Base-by-base conservation (phyloP, 2,329 filamentous ascomycete genomes). In the Aureobasidium sp. region DNA sequence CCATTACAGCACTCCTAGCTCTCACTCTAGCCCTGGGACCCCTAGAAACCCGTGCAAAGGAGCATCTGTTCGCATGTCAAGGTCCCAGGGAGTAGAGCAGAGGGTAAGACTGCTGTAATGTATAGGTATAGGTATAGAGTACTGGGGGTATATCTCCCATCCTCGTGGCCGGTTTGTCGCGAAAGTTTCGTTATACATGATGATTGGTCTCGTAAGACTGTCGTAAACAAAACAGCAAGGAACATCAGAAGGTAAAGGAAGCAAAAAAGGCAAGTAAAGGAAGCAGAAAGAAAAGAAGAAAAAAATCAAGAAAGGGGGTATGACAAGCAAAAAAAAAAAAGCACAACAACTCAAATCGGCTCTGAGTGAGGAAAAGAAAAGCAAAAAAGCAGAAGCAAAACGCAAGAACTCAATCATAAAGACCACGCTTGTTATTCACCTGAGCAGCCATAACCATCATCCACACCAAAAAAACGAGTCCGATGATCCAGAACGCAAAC, bases 401-500 rank as follows among this genome's bases (percentile, higher is more conserved):
- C 10, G 33, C 5, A 21, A 27, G 0, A 25, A 59, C n/a, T 55
- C 51, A 64, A 42, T 62, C 63, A 40, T 62, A 59, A 37, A 11
- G 37, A 38, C 58, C 49, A 40, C 37, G 35, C 47, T 45, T 59
- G 38, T 53, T 62, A 57, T 62, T 62, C 60, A 66, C 64, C 64
- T 64, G 61, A 43, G 53, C 49, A 33, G 63, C 81, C 77, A 86
- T 81, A 50, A 87, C 72, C 69, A 86, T 82, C 81, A 86, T 84
- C 81, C 83, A 87, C 23, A 86, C 69, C 67, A 85, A 78, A 66
- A 86, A 84, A n/a, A 85, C 78, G 0, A 78, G 77, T 40, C 83
- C 83, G 17, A 86, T 76, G 59, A 87, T 79, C 74, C 83, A 84
- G 66, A 86, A 85, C 10, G 82, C 80, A 66, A 86, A 86, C 3